These are phyloP conservation scores for Leishmania major DNA, from an alignment of 208 protist genomes.

Conservation along the genomic window DNA sequence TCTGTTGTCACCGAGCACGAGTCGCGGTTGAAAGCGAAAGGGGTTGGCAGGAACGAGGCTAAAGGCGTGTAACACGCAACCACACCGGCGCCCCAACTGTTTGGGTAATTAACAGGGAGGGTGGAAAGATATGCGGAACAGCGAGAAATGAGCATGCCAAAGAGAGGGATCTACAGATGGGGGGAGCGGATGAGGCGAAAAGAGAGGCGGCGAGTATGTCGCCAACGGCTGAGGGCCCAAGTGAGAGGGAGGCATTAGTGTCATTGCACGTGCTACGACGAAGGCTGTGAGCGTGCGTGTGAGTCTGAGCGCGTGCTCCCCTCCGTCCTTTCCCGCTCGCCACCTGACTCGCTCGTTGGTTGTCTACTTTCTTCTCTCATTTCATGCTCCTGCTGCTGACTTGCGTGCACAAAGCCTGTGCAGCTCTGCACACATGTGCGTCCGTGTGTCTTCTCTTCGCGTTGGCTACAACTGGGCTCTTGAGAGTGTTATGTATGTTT, in stretches of 20 bases:
- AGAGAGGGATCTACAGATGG: background rate
- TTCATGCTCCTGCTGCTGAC: background rate
- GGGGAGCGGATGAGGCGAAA: background rate
- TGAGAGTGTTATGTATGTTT: slow-evolving; percentile 13
- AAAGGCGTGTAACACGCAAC: background rate
- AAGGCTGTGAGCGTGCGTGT: background rate
- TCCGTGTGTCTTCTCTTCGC: background rate
- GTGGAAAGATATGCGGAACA: background rate
- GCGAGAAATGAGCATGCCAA: background rate
- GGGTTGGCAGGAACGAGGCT: too few relatives aligned
- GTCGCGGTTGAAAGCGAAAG: background rate
- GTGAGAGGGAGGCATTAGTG: background rate
- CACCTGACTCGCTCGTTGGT: background rate
- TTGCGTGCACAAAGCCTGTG: background rate
- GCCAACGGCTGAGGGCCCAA: background rate
- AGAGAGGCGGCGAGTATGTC: background rate
- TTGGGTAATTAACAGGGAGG: background rate
- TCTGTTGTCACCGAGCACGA: background rate
- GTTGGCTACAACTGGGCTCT: background rate
- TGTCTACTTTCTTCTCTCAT: background rate
- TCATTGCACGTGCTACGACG: background rate
- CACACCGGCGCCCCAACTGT: background rate
- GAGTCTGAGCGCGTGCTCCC: too few relatives aligned
- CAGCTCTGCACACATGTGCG: background rate
- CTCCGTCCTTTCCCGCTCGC: background rate